Percentiles rank a stretch among this genome's conserved stretches.
Conservation (phyloP, 441 rosid species). For the Sinapis alba region DNA sequence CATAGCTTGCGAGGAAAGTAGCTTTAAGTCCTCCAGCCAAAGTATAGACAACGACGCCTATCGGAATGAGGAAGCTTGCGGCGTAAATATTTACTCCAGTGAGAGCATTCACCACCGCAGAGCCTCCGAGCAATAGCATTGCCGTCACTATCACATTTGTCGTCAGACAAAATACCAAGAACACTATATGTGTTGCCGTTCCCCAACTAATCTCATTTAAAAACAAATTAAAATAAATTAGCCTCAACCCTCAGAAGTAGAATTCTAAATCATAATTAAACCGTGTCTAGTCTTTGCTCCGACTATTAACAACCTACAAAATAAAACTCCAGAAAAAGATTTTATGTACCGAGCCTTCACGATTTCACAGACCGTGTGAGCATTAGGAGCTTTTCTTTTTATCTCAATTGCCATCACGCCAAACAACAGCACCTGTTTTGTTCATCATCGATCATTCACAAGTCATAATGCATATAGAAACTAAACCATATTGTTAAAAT, state of each 20-base stretch:
- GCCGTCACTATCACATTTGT: slow-evolving; percentile 87
- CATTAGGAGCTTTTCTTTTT: slow-evolving; percentile 92
- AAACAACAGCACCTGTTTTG: slow-evolving; percentile 71
- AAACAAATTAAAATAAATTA: background rate
- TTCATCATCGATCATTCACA: slow-evolving; percentile 5
- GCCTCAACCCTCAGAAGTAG: background rate
- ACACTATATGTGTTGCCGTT: slow-evolving; percentile 75
- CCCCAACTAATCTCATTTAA: slow-evolving; percentile 74
- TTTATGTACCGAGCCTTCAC: slow-evolving; percentile 78
- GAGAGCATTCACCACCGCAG: slow-evolving; percentile 95
- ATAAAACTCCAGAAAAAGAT: background rate
- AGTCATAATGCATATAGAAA: slow-evolving; percentile 3
- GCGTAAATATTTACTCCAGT: slow-evolving; percentile 86
- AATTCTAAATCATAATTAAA: background rate
- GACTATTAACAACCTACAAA: background rate
- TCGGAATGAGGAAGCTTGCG: slow-evolving; percentile 95
- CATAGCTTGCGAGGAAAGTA: slow-evolving; percentile 90
- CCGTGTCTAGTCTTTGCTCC: background rate
- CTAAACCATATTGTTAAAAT: slow-evolving; percentile 21
- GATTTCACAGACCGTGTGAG: slow-evolving; percentile 93
- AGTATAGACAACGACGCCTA: slow-evolving; percentile 84
- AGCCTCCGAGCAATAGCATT: slow-evolving; percentile 91
- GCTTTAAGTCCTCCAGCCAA: slow-evolving; percentile 95
- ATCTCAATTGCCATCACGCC: slow-evolving; percentile 97
- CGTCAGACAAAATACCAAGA: slow-evolving; percentile 76